Evolutionary conservation across 1,284 basidiomycete species (phyloP).

Genomic region (Fistulinella cinereoalba): DNA sequence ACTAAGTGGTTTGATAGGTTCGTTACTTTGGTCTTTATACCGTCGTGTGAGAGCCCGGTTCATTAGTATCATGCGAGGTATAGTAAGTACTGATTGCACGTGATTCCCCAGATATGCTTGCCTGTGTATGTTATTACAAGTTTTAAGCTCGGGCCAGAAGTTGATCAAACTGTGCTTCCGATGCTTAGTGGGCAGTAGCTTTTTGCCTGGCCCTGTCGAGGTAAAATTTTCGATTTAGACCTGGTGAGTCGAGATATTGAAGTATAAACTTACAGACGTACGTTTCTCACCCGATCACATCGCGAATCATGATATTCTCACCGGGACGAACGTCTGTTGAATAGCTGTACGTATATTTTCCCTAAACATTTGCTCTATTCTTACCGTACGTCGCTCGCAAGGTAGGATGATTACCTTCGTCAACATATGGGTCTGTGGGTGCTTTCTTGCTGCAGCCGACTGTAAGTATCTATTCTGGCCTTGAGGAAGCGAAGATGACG

Average conservation of each 20-base stretch:
- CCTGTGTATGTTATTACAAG: background rate
- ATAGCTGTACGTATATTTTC: background rate
- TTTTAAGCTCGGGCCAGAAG: no score
- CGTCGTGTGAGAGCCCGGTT: background rate
- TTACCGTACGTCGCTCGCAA: background rate
- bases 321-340: background rate
- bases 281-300: no score
- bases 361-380: background rate
- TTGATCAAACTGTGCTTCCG: no score
- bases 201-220: background rate
- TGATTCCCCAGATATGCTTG: background rate
- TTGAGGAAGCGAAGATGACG: no score
- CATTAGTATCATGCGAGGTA: no score
- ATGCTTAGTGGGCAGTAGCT: slow-evolving; percentile 1
- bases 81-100: background rate
- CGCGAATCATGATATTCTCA: no score
- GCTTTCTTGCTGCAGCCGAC: background rate
- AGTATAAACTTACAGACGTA: background rate
- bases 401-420: background rate
- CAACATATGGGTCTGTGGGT: background rate
- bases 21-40: background rate
- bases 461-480: background rate
- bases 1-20: background rate
- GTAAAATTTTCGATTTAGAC: background rate
- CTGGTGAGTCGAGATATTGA: background rate